Evolutionary conservation across 805 yeast genomes (phyloP).

Genomic region (Teunomyces pallodes): DNA sequence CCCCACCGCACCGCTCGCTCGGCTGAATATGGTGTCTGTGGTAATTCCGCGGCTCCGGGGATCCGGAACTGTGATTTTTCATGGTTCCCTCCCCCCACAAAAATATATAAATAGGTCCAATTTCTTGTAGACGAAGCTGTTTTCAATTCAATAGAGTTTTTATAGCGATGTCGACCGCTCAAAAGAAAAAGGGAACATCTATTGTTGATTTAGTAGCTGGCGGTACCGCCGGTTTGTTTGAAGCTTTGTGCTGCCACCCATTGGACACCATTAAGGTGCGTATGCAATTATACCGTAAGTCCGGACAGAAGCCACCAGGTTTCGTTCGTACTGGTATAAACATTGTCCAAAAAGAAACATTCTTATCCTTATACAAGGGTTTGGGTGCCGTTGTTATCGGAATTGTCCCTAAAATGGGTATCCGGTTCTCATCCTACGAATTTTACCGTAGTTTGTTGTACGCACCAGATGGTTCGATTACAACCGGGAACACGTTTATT

Average conservation of each 20-base stretch:
- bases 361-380: constrained; percentile 88
- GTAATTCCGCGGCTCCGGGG: constrained; percentile 2
- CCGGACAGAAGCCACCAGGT: constrained; percentile 80
- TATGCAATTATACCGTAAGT: constrained; percentile 84
- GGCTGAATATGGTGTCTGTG: background rate
- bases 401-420: constrained; percentile 97
- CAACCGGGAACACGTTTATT: constrained; percentile 73
- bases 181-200: constrained; percentile 35
- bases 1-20: background rate
- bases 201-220: constrained; percentile 82
- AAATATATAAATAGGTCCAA: constrained; percentile 2
- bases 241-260: constrained; percentile 98
- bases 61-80: constrained; percentile 1
- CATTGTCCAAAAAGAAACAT: constrained; percentile 77
- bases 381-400: constrained; percentile 97
- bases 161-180: constrained; percentile 1
- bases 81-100: background rate
- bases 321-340: constrained; percentile 76
- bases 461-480: constrained; percentile 60
- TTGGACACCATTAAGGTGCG: constrained; percentile 95
- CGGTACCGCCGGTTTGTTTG: constrained; percentile 95
- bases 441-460: constrained; percentile 71
- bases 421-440: constrained; percentile 92
- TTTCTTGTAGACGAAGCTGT: background rate
- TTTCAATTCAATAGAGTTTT: background rate